Conservation (phyloP, 495 filamentous ascomycete species). For the Baudoinia panamericana region DNA sequence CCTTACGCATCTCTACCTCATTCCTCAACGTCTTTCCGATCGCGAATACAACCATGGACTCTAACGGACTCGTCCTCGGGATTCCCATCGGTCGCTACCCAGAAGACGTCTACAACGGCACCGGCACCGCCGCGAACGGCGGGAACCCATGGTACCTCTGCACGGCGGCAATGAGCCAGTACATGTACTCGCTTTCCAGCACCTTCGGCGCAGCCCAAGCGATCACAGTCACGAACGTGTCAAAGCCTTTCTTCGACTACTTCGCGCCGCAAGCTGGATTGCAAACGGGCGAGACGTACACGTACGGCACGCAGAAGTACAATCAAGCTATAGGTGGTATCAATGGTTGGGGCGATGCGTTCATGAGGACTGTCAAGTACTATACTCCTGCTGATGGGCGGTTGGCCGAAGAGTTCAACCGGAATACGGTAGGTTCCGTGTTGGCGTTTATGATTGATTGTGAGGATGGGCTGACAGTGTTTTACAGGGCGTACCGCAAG, state of each 20-base stretch:
- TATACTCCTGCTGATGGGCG: constrained; percentile 19
- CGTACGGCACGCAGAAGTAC: constrained; percentile 6
- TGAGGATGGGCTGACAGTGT: too few species aligned
- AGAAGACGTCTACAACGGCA: constrained; percentile 36
- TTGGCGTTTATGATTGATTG: too few species aligned
- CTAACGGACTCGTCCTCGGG: constrained; percentile 11
- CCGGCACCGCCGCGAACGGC: constrained; percentile 23
- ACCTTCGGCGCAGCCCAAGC: constrained; percentile 9
- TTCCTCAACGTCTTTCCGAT: constrained; percentile 20
- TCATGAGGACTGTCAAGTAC: constrained; percentile 20
- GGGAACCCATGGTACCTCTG: constrained; percentile 39
- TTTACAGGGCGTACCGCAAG: constrained; percentile 15
- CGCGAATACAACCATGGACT: constrained; percentile 14
- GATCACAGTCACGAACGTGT: constrained; percentile 18
- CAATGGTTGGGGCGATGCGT: constrained; percentile 23
- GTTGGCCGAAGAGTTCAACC: constrained; percentile 20
- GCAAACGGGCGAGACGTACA: constrained; percentile 15
- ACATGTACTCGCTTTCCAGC: constrained; percentile 17
- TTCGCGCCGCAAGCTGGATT: constrained; percentile 17
- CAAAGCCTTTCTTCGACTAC: constrained; percentile 21
- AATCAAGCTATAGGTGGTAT: constrained; percentile 11
- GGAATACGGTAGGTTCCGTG: too few species aligned
- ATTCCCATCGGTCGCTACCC: constrained; percentile 31
- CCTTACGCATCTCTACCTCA: constrained; percentile 14
- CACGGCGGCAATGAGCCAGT: constrained; percentile 23